phyloP scores from a whole-genome alignment of 768 basidiomycete genomes.

The Saitozyma podzolica region DNA sequence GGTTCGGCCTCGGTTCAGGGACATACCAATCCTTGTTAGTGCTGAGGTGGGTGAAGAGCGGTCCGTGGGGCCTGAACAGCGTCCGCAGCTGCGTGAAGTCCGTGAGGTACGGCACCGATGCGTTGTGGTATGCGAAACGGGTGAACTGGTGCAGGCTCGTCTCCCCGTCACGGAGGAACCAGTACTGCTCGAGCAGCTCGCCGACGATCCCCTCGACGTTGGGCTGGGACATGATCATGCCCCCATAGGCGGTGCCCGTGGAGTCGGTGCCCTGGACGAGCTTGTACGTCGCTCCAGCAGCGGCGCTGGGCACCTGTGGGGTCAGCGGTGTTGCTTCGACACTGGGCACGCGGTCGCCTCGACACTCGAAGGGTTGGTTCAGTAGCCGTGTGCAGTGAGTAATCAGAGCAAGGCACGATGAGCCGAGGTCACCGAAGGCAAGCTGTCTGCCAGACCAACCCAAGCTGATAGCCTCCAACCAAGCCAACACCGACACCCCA shows the following conservation, averaged over 20 bases:
- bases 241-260: slow-evolving; percentile 7
- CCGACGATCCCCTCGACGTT: slow-evolving; percentile 4
- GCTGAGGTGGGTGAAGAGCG: slow-evolving; percentile 30
- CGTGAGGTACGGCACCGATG: slow-evolving; percentile 6
- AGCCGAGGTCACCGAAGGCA: no score
- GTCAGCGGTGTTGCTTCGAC: no score
- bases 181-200: slow-evolving; percentile 23
- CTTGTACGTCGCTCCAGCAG: slow-evolving; percentile 3
- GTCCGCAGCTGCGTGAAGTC: slow-evolving; percentile 27
- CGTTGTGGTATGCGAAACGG: slow-evolving; percentile 22
- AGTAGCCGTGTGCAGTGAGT: no score
- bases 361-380: no score
- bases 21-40: slow-evolving; percentile 26
- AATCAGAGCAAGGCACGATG: no score
- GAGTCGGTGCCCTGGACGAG: slow-evolving; percentile 5
- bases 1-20: slow-evolving; percentile 18
- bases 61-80: slow-evolving; percentile 21
- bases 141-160: slow-evolving; percentile 25
- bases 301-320: no score
- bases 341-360: no score
- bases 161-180: slow-evolving; percentile 39
- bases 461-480: no score
- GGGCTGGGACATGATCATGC: slow-evolving; percentile 21
- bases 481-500: no score
- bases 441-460: no score